These are phyloP conservation scores for Elaeagnus macrophylla DNA, from an alignment of 306 rosid genomes.

Conservation along the genomic window DNA sequence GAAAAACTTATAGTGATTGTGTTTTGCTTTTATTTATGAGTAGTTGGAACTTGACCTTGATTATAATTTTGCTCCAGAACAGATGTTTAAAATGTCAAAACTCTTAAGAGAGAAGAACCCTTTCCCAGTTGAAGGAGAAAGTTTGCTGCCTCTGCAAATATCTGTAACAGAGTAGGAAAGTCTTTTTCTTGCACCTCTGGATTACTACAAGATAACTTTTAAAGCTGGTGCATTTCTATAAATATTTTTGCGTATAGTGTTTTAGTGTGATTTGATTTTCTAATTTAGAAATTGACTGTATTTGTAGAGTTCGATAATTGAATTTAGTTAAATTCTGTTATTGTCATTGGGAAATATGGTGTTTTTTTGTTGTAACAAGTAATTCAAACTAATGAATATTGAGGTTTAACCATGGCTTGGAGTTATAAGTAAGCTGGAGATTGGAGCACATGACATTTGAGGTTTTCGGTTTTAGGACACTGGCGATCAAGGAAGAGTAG, in stretches of 20 bases:
- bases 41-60: background rate
- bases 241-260: no score
- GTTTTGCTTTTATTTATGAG: background rate
- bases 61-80: slow-evolving; percentile 12
- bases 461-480: no score
- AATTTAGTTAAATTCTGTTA: no score
- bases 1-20: background rate
- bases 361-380: no score
- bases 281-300: background rate
- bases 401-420: no score
- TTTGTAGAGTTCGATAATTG: no score
- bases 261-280: slow-evolving; percentile 3
- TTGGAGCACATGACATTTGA: no score
- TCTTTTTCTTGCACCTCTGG: slow-evolving; percentile 11
- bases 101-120: slow-evolving; percentile 13
- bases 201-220: background rate
- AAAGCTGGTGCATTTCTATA: no score
- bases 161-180: slow-evolving; percentile 21
- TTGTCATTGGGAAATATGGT: no score
- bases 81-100: slow-evolving; percentile 35
- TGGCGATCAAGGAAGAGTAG: no score
- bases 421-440: no score
- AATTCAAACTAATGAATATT: no score
- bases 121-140: slow-evolving; percentile 25
- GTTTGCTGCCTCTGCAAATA: slow-evolving; percentile 20